Percentiles rank a stretch among this genome's conserved stretches.
Conservation (phyloP, 805 yeast species). For the Candida orba region DNA sequence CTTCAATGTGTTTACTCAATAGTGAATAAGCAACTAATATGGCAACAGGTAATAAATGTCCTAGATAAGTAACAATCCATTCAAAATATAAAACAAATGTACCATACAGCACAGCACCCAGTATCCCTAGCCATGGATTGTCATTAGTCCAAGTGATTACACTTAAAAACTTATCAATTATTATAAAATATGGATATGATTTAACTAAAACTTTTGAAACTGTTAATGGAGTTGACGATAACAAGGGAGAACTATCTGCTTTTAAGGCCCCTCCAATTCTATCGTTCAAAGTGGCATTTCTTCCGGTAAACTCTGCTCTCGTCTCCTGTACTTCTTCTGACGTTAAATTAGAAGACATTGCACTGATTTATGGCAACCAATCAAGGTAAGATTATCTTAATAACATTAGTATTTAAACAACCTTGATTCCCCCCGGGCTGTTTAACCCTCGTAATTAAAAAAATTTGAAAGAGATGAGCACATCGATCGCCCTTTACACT, state of each 20-base stretch:
- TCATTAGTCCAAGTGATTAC: conserved; percentile 89
- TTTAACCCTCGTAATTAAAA: too few relatives aligned
- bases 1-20: conserved; percentile 48
- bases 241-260: conserved; percentile 54
- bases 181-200: conserved; percentile 78
- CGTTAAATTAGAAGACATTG: conserved; percentile 14
- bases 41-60: conserved; percentile 67
- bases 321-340: conserved; percentile 27
- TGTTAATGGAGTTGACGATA: conserved; percentile 85
- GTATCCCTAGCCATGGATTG: conserved; percentile 67
- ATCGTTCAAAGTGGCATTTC: conserved; percentile 18
- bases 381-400: too few relatives aligned
- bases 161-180: conserved; percentile 61
- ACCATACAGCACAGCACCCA: conserved; percentile 48
- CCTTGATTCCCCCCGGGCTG: too few relatives aligned
- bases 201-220: conserved; percentile 76
- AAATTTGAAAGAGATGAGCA: too few relatives aligned
- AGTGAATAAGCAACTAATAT: conserved; percentile 53
- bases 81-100: conserved; percentile 72
- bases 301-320: conserved; percentile 34
- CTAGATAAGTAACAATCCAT: conserved; percentile 67
- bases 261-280: conserved; percentile 21
- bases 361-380: too few relatives aligned
- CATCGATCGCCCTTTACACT: background rate
- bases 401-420: too few relatives aligned